These are phyloP conservation scores for Triticum timopheevii DNA, from an alignment of 176 grass and related monocot genomes.

Conservation along the genomic window DNA sequence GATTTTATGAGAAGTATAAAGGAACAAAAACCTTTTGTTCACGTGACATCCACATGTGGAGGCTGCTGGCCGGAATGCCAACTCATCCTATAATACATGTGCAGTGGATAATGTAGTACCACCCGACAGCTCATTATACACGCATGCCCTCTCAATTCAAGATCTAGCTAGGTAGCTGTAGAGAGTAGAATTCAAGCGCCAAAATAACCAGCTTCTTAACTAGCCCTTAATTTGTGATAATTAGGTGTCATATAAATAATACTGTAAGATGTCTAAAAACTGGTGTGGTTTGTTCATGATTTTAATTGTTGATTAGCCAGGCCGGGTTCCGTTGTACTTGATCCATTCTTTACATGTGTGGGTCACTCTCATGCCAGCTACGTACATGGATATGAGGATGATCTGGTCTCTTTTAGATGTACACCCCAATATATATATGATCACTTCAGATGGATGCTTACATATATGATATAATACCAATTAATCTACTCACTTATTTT, in stretches of 20 bases:
- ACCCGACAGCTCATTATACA: not conserved
- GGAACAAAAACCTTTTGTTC: not conserved
- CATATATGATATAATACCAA: not conserved
- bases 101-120: constrained; percentile 20
- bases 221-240: not conserved
- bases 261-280: not conserved
- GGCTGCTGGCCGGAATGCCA: not conserved
- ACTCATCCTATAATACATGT: not conserved
- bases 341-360: constrained; percentile 20
- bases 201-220: too few relatives aligned
- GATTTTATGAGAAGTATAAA: not conserved
- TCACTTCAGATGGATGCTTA: not conserved
- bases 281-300: constrained; percentile 16
- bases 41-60: constrained; percentile 3
- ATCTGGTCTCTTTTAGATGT: too few relatives aligned
- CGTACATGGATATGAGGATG: not conserved
- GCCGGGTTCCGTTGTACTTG: not conserved
- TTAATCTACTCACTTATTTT: constrained; percentile 2
- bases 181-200: not conserved
- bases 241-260: not conserved
- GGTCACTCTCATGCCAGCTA: constrained; percentile 39
- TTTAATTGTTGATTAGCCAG: constrained; percentile 11
- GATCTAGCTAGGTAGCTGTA: not conserved
- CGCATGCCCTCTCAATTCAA: not conserved
- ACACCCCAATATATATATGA: not conserved